Base-by-base conservation (phyloP, 352 stramenopile species). In the Phytopythium ostracodes region DNA sequence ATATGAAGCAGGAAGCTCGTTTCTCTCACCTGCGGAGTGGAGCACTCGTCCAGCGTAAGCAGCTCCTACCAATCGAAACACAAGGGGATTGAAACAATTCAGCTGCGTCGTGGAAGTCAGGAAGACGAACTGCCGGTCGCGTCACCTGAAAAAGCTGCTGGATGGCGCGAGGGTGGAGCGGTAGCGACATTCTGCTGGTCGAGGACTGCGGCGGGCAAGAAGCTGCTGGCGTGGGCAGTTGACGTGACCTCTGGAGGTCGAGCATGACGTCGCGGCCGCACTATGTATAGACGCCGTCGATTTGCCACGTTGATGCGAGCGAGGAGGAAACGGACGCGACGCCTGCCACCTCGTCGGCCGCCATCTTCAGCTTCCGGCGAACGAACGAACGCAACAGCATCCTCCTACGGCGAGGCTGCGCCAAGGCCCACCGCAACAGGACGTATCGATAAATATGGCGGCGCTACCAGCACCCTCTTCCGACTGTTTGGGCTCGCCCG, bases 121-220 rank as follows among this genome's bases (percentile, higher is more conserved):
- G 24, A 24, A 38, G 3, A 12, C 27, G 10, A 25, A 14, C 1
- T 11, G 24, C 51, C 57, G 8, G 24, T 10, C 7, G 42, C 20
- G 42, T 4, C n/a, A 79, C 71, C 31, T 70, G 64, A 38, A 84
- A 75, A 35, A 79, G 59, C 31, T 81, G 72, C 38, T 81, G 72
- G 18, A 60, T 44, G 53, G 64, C 60, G 2, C 72, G 65, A 1
- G 70, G 63, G 47, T 81, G 75, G 27, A 79, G 59, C 2, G 72
- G 70, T 17, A 81, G 60, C 24, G 51, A 15, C 24, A 52, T 60
- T 0, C 17, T 27, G 6, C 18, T 11, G 5, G 47, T 20, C 5
- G 22, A 36, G 24, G 17, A 33, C 15, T 17, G 6, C 24, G 8
- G 7, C n/a, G 3, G 29, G 6, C 15, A 29, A 9, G 24, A 52